These are phyloP conservation scores for Verticillium zaregamsianum DNA, from an alignment of 2,329 filamentous ascomycete species.

Conservation along the genomic window DNA sequence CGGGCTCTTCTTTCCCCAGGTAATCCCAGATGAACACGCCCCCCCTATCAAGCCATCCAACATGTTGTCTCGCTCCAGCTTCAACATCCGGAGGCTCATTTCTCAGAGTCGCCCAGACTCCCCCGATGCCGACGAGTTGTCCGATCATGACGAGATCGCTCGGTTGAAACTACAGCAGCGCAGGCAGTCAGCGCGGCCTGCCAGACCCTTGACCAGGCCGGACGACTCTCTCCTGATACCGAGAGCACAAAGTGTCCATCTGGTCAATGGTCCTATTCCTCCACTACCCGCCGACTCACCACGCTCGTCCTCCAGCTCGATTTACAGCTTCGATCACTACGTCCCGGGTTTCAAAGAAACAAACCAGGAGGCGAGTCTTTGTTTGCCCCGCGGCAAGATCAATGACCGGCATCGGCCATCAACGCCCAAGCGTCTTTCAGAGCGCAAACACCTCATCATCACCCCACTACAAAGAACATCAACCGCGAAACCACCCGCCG, in stretches of 20 bases:
- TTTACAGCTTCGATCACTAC: constrained; percentile 35
- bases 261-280: constrained; percentile 31
- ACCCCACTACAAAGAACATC: constrained; percentile 4
- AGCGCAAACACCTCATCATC: constrained; percentile 10
- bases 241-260: constrained; percentile 33
- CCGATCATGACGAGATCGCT: constrained; percentile 10
- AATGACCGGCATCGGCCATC: constrained; percentile 2
- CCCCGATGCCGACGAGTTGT: constrained; percentile 4
- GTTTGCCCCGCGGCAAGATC: constrained; percentile 18
- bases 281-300: constrained; percentile 31
- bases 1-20: constrained; percentile 14
- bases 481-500: not conserved
- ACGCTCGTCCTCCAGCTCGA: constrained; percentile 39
- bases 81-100: constrained; percentile 40
- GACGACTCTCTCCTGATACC: constrained; percentile 25
- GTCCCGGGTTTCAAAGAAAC: constrained; percentile 16
- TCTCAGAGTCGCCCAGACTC: constrained; percentile 22
- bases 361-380: constrained; percentile 27
- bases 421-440: constrained; percentile 12
- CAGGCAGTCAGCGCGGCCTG: not conserved
- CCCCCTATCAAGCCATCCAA: constrained; percentile 13
- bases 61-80: constrained; percentile 36
- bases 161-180: constrained; percentile 9
- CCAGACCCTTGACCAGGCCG: constrained; percentile 6
- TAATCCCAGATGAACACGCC: constrained; percentile 4